phyloP scores from a whole-genome alignment of 306 rosid species.

The Betula pendula region DNA sequence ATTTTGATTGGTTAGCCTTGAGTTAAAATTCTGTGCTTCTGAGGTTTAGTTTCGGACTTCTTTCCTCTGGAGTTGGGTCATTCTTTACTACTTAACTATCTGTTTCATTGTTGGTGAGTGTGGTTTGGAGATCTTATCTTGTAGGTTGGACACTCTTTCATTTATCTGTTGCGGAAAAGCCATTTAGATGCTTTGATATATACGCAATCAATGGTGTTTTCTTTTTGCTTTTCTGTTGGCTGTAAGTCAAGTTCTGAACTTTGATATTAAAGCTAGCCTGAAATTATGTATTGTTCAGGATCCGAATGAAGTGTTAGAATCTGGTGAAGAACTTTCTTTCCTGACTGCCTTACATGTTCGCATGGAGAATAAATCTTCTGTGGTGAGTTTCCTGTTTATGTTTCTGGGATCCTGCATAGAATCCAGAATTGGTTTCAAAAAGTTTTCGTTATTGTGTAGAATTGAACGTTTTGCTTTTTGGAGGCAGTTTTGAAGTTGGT shows the following conservation, averaged over 20 bases:
- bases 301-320: slow-evolving; percentile 57
- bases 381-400: slow-evolving; percentile 64
- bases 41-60: not conserved
- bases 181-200: not conserved
- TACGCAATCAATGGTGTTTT: slow-evolving; percentile 12
- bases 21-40: not conserved
- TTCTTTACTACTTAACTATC: not conserved
- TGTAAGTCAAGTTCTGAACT: slow-evolving; percentile 12
- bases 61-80: not conserved
- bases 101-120: not conserved
- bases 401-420: slow-evolving; percentile 21
- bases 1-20: slow-evolving; percentile 1
- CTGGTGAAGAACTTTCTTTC: slow-evolving; percentile 89
- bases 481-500: not conserved
- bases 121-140: not conserved
- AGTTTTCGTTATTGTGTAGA: slow-evolving; percentile 18
- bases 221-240: slow-evolving; percentile 3
- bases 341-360: slow-evolving; percentile 81
- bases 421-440: slow-evolving; percentile 14
- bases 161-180: not conserved
- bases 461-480: not conserved
- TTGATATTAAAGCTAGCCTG: slow-evolving; percentile 22
- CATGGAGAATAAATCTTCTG: slow-evolving; percentile 58
- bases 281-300: slow-evolving; percentile 53
- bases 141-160: not conserved